Evolutionary conservation across 2,329 filamentous ascomycete species (phyloP), one percentile per base, ranked within the genome.

Genomic region (Dothistroma pini): DNA sequence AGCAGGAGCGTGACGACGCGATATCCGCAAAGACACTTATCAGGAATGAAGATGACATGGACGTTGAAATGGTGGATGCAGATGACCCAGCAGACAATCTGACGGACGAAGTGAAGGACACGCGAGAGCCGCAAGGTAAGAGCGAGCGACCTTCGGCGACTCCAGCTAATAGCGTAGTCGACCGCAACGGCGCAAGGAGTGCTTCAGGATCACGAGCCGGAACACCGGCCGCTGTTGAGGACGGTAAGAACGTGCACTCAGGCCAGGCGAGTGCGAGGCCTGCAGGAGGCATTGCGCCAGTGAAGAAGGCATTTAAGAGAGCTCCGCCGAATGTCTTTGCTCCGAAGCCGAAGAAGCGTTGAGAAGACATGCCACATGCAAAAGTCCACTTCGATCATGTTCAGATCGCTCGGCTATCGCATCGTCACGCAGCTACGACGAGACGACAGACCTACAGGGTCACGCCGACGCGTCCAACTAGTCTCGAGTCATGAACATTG

Each of bases 11-110:
- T 48, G 25, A 32, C 8, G 10, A 31, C 12, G 11, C 49, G 14
- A 22, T 19, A 25, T 25, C 49, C 22, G 29, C 31, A 35, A 29
- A 53, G 31, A 12, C 51, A 12, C 52, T 50, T 56, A 47, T 50
- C 48, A 25, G 53, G 47, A n/a, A 32, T 50, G 50, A 52, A 44
- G 34, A 35, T 35, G 50, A 25, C 63, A 44, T 68, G 21, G 72
- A 74, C 49, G 67, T 72, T 12, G 72, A 74, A 21, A 74, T 74
- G 72, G 62, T 58, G 16, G 72, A 74, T 62, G 69, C 68, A 1
- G 57, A 53, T n/a, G 50, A 31, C 14, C 52, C 56, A 8, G 59
- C 53, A 19, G 38, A 49, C 19, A 48, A 58, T 41, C 21, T 21
- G 32, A 34, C 29, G 21, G 19, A 34, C 11, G 31, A 11, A 2